Conservation (phyloP, 1,284 basidiomycete genomes). For the Ustilago tritici region DNA sequence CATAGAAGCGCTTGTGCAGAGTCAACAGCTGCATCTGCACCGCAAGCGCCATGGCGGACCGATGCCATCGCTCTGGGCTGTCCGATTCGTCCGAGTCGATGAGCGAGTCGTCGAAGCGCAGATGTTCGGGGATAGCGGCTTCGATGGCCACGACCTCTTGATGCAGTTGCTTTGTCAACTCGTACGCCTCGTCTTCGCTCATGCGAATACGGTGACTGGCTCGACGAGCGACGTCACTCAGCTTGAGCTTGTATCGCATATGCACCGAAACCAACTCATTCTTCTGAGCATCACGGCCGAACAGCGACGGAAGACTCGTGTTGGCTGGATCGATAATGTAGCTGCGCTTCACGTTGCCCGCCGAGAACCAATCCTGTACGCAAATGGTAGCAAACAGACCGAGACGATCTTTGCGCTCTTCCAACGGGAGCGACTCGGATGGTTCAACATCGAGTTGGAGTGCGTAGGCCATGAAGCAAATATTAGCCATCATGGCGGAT, state of each 20-base stretch:
- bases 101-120: slow-evolving; percentile 50
- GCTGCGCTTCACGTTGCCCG: slow-evolving; percentile 50
- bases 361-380: slow-evolving; percentile 53
- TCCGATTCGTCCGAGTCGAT: slow-evolving; percentile 38
- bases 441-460: slow-evolving; percentile 61
- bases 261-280: slow-evolving; percentile 38
- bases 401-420: slow-evolving; percentile 54
- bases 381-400: slow-evolving; percentile 49
- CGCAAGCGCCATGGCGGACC: slow-evolving; percentile 37
- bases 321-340: slow-evolving; percentile 50
- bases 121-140: slow-evolving; percentile 40
- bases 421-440: slow-evolving; percentile 37
- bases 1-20: slow-evolving; percentile 64
- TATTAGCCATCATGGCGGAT: slow-evolving; percentile 40
- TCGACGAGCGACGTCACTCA: slow-evolving; percentile 49
- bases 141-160: slow-evolving; percentile 52
- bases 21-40: slow-evolving; percentile 36
- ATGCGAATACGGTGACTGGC: slow-evolving; percentile 50
- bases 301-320: slow-evolving; percentile 46
- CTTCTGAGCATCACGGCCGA: slow-evolving; percentile 44
- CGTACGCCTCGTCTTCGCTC: slow-evolving; percentile 52
- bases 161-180: slow-evolving; percentile 54
- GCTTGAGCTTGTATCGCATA: slow-evolving; percentile 47
- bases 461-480: slow-evolving; percentile 52
- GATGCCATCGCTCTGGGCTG: slow-evolving; percentile 34